Conservation (phyloP, 306 rosid genomes). For the Prunus padus region DNA sequence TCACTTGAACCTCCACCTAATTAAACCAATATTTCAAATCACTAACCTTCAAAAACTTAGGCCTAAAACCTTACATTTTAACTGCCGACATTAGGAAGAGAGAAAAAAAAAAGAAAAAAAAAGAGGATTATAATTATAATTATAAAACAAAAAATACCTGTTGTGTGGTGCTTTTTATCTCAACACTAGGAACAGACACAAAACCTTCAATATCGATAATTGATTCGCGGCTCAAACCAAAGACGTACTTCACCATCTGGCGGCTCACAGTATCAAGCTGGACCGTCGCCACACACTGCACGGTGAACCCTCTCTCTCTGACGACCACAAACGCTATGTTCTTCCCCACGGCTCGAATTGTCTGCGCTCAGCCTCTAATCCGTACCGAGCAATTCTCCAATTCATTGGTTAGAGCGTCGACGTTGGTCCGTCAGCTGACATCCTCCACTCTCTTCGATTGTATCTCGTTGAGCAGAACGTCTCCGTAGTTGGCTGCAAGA, state of each 20-base stretch:
- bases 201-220: constrained; percentile 70
- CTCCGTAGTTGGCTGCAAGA: constrained; percentile 67
- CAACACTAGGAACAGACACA: constrained; percentile 54
- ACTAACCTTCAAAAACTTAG: too few species aligned
- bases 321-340: constrained; percentile 80
- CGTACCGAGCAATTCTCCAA: constrained; percentile 44
- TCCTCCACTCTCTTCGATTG: constrained; percentile 55
- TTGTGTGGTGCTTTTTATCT: constrained; percentile 77
- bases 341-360: constrained; percentile 83
- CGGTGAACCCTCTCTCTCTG: constrained; percentile 66
- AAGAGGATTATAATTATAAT: too few species aligned
- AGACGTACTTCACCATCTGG: constrained; percentile 81
- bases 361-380: constrained; percentile 71
- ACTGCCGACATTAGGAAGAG: too few species aligned
- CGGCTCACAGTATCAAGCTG: constrained; percentile 61
- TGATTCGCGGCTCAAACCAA: constrained; percentile 73
- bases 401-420: constrained; percentile 36
- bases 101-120: too few species aligned
- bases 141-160: constrained; percentile 37
- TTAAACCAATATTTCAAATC: neutral
- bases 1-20: constrained; percentile 94
- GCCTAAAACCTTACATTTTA: too few species aligned
- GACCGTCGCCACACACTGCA: constrained; percentile 77
- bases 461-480: constrained; percentile 54
- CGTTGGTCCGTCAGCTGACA: constrained; percentile 46